Percentiles rank a stretch among this genome's conserved stretches.
These are phyloP conservation scores for Scheffersomyces illinoinensis DNA, from an alignment of 1,139 yeast species.

Conservation along the genomic window DNA sequence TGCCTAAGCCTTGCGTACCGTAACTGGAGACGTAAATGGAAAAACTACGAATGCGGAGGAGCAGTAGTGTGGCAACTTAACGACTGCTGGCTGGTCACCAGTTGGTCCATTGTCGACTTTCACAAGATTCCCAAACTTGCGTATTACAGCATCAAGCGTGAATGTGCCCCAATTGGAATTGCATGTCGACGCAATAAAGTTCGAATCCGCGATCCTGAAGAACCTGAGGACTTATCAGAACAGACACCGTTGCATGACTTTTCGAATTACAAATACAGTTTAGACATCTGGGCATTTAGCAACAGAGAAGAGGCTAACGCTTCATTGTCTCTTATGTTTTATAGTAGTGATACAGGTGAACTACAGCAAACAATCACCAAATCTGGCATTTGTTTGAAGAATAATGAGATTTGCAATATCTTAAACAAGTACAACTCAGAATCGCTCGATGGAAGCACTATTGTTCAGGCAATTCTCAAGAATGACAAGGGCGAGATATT, in stretches of 20 bases:
- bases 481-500: not conserved
- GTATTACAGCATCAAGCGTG: constrained; percentile 47
- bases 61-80: constrained; percentile 53
- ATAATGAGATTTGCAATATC: not conserved
- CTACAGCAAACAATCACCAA: not conserved
- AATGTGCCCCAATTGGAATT: constrained; percentile 30
- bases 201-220: constrained; percentile 4
- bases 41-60: constrained; percentile 28
- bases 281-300: not conserved
- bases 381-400: not conserved
- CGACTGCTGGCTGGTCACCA: constrained; percentile 53
- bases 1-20: constrained; percentile 47
- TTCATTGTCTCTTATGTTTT: not conserved
- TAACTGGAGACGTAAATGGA: constrained; percentile 49
- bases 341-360: not conserved
- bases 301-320: not conserved
- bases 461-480: not conserved
- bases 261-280: not conserved
- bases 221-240: not conserved
- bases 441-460: not conserved
- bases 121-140: constrained; percentile 42
- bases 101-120: constrained; percentile 49
- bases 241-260: constrained; percentile 1
- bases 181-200: constrained; percentile 16
- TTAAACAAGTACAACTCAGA: not conserved